A percentile compares a stretch with the other conserved stretches of the same genome.
phyloP scores from a whole-genome alignment of 1,139 yeast species.

The Arxiozyma slooffiae region DNA sequence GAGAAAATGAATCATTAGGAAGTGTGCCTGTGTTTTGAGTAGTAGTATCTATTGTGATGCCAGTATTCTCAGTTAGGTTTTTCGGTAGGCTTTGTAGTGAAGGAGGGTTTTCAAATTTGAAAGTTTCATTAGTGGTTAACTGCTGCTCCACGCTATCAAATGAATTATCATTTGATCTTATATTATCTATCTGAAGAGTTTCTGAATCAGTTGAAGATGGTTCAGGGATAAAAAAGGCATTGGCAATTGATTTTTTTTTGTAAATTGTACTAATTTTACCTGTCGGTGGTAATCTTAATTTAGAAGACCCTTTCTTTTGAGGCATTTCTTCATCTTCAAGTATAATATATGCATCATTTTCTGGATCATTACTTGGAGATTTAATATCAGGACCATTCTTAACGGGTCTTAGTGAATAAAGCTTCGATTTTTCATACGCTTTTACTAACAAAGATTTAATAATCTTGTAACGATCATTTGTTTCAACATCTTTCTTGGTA shows the following conservation, averaged over 20 bases:
- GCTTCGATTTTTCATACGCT: constrained; percentile 44
- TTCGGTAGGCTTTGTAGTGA: background rate
- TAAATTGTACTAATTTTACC: constrained; percentile 64
- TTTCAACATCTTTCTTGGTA: constrained; percentile 45
- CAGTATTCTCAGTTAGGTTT: background rate
- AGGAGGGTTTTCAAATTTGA: constrained; percentile 1
- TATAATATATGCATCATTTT: constrained; percentile 37
- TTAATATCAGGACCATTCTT: constrained; percentile 34
- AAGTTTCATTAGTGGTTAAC: background rate
- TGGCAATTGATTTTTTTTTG: constrained; percentile 52
- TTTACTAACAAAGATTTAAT: constrained; percentile 49
- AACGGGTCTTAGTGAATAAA: constrained; percentile 32
- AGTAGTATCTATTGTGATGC: background rate
- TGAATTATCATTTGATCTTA: background rate
- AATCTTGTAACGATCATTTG: constrained; percentile 37
- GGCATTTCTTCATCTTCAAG: constrained; percentile 79
- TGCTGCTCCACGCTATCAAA: background rate
- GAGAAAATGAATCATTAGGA: constrained; percentile 5
- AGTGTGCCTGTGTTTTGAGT: background rate
- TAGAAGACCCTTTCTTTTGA: constrained; percentile 56
- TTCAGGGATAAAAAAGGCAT: constrained; percentile 42
- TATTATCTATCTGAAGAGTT: background rate
- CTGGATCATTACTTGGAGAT: constrained; percentile 30
- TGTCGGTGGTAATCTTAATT: constrained; percentile 86
- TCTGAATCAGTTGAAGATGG: constrained; percentile 7